Base-by-base conservation (phyloP, 768 basidiomycete genomes). In the Amanita brunnescens region DNA sequence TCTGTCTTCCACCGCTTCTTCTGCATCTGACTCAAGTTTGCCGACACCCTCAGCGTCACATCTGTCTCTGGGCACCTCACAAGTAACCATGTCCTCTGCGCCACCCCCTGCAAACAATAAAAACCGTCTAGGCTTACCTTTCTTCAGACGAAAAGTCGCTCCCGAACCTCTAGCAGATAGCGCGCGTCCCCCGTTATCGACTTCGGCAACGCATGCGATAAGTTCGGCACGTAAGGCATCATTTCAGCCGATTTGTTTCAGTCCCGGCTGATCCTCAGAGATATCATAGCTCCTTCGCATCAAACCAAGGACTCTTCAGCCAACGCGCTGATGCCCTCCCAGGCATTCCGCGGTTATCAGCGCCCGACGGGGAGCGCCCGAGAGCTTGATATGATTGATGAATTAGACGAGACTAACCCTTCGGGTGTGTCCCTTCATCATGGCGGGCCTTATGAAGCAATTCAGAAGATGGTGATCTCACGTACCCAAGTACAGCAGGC, bases 371-470 rank as follows among this genome's bases (percentile, higher is more conserved):
- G 37, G 2, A 42, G 18, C 16, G 50, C 47, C 9, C 62, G 57
- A 44, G 71, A 71, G 50, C 71, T 89, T 47, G 87, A 89, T 67
- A 73, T 74, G 26, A 83, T 91, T 54, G 87, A 91, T 61, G 84
- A 87, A 63, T 65, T 90, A 30, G 88, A 90, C 62, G 85, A 87
- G 61, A 78, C 79, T 5, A 84, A 81, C 62, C 85, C 87, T 1
- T 71, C 81, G 52, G 87, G 87, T 3, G 54, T 73, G 6, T 64
- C 71, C 14, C 66, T 83, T 55, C 87, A 89, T 61, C 85, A 89
- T 57, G 71, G 70, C 29, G 82, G 86, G 0, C 86, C 85, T n/a
- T 91, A 89, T 58, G 85, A 90, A 60, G 84, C 76, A 2, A 72
- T 77, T 35, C 61, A 62, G 34, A 69, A 62, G 39, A 58, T 69